Evolutionary conservation across 2,329 filamentous ascomycete species (phyloP).

Genomic region (Xylariomycetidae sp.): DNA sequence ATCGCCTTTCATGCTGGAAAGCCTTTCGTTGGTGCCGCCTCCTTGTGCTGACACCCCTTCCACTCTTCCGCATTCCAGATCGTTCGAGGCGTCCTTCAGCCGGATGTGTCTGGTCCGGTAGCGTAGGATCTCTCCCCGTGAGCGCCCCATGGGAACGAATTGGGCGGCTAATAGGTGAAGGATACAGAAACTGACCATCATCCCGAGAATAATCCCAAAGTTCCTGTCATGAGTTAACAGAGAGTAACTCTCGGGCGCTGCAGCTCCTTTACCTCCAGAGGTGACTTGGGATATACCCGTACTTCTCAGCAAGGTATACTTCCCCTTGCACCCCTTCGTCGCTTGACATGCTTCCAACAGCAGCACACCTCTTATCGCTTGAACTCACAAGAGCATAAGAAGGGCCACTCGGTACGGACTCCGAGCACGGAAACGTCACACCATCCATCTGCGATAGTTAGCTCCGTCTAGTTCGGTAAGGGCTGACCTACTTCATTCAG

Average conservation of each 20-base stretch:
- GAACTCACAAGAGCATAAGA: slow-evolving; percentile 28
- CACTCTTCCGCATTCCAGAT: too few species aligned
- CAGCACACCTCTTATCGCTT: slow-evolving; percentile 45
- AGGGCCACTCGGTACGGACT: slow-evolving; percentile 35
- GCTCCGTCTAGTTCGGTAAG: background rate
- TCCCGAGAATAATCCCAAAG: slow-evolving; percentile 59
- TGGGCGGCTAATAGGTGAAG: slow-evolving; percentile 54
- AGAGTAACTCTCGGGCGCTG: too few species aligned
- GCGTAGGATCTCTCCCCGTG: slow-evolving; percentile 67
- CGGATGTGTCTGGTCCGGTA: slow-evolving; percentile 60
- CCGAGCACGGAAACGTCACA: slow-evolving; percentile 49
- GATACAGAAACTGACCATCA: slow-evolving; percentile 52
- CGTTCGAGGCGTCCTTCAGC: slow-evolving; percentile 56
- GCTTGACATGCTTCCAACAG: slow-evolving; percentile 50
- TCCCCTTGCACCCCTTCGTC: slow-evolving; percentile 46
- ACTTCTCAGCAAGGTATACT: slow-evolving; percentile 46
- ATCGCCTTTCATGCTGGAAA: too few species aligned
- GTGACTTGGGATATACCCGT: slow-evolving; percentile 50
- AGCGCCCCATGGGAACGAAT: slow-evolving; percentile 56
- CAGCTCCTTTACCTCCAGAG: slow-evolving; percentile 59
- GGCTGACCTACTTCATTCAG: slow-evolving; percentile 54
- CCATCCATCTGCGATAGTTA: too few species aligned
- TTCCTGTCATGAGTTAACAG: slow-evolving; percentile 32
- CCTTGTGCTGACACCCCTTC: too few species aligned
- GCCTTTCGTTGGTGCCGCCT: too few species aligned